Evolutionary conservation across 345 rosid species (phyloP), one percentile per base, ranked within the genome.

Genomic region (Punica granatum): DNA sequence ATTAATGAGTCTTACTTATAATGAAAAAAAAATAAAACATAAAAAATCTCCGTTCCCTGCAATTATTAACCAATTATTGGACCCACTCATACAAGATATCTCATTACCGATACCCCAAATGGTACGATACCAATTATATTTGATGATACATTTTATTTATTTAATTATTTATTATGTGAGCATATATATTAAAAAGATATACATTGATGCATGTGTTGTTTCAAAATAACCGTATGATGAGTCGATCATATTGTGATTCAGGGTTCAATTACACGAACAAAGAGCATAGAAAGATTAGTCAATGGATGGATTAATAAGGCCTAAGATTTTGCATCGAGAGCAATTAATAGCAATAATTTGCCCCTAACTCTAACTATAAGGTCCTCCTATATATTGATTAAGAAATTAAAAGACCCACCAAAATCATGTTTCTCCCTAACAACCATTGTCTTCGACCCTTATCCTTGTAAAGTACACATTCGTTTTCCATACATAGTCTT

Each of bases 371-470:
- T 19, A 51, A 51, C 30, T 51, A 51, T 51, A 21, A 51, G 3
- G 43, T 54, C 63, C 36, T 28, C 58, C n/a, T n/a, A n/a, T n/a
- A n/a, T n/a, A n/a, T n/a, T 36, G 39, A 23, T 53, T 15, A 19
- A 6, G 35, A 42, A 42, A 21, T n/a, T 23, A 35, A 25, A 41
- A 42, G 71, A 68, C 64, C 64, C 54, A 36, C 64, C 71, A 34
- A 34, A 36, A 68, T 41, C 12, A 19, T 21, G 30, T 9, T 16
- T 51, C 46, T 31, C 63, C 31, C 63, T 48, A 19, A 48, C 42
- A 35, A 56, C 70, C 64, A 39, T 35, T n/a, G n/a, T n/a, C n/a
- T n/a, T n/a, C n/a, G n/a, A n/a, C n/a, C n/a, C n/a, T n/a, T n/a
- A 43, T 26, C 35, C 53, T 43, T 42, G 28, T 2, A n/a, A 7